Percentiles rank a stretch among this genome's conserved stretches.
phyloP scores from a whole-genome alignment of 345 rosid species.

The Laguncularia racemosa region DNA sequence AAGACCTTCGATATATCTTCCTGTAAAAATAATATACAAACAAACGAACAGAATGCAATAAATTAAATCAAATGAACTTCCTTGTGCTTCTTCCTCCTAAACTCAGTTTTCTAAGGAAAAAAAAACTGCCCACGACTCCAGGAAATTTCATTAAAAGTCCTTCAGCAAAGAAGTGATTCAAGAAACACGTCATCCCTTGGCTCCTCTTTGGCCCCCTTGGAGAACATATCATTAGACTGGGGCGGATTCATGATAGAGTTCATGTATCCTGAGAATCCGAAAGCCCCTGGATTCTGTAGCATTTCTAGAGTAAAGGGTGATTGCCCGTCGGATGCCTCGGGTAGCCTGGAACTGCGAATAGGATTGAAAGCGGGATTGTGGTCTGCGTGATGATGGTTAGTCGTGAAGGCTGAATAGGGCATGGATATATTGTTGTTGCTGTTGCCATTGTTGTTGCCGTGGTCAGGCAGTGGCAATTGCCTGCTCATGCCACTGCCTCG shows the following conservation, averaged over 20 bases:
- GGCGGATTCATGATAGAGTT: constrained; percentile 32
- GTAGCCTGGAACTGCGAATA: constrained; percentile 11
- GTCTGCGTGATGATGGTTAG: constrained; percentile 14
- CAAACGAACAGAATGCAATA: constrained; percentile 20
- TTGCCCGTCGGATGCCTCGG: constrained; percentile 21
- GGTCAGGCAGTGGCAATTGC: constrained; percentile 20
- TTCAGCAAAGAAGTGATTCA: constrained; percentile 38
- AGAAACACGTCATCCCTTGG: constrained; percentile 50
- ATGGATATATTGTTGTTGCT: constrained; percentile 17
- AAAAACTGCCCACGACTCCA: neutral
- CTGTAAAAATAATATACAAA: constrained; percentile 10
- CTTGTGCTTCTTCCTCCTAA: constrained; percentile 9
- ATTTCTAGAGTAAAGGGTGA: constrained; percentile 38
- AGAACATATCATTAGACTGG: constrained; percentile 14
- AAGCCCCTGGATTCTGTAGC: constrained; percentile 29
- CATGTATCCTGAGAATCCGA: constrained; percentile 32
- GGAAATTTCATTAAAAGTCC: neutral
- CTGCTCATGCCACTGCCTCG: constrained; percentile 57
- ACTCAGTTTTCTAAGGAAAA: neutral
- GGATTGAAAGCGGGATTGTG: constrained; percentile 14
- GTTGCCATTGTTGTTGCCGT: constrained; percentile 5
- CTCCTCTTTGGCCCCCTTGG: constrained; percentile 43
- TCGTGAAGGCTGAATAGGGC: constrained; percentile 16
- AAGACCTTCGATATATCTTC: too few relatives aligned
- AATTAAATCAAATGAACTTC: constrained; percentile 15